Percentiles rank a stretch among this genome's conserved stretches.
These are phyloP conservation scores for Penicillium olsonii DNA, from an alignment of 2,329 filamentous ascomycete genomes.

Conservation along the genomic window DNA sequence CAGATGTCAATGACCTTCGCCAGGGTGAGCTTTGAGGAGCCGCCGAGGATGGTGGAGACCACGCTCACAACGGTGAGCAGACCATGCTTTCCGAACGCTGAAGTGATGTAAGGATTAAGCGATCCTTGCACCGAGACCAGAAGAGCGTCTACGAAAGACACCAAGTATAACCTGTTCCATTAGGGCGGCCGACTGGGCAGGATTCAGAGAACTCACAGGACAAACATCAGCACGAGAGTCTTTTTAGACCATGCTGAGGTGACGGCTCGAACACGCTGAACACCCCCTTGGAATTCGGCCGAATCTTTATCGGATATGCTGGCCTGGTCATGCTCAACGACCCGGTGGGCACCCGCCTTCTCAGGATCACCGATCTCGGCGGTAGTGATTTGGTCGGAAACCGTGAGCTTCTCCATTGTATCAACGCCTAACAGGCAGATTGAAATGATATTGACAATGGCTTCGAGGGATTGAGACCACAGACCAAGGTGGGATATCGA, in stretches of 20 bases:
- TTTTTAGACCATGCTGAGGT: slow-evolving; percentile 7
- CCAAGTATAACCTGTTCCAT: slow-evolving; percentile 7
- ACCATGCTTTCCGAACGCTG: slow-evolving; percentile 6
- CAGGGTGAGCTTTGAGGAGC: slow-evolving; percentile 9
- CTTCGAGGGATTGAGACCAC: not conserved
- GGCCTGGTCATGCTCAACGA: not conserved
- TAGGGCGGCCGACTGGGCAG: not conserved
- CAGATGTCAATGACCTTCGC: slow-evolving; percentile 13
- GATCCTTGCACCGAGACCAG: slow-evolving; percentile 2
- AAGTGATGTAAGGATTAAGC: slow-evolving; percentile 10
- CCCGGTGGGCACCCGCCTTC: not conserved
- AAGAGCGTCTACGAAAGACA: slow-evolving; percentile 10
- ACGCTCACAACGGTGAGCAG: slow-evolving; percentile 10
- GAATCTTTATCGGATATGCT: not conserved
- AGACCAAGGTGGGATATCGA: not conserved
- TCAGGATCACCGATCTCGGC: not conserved
- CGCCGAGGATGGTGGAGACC: slow-evolving; percentile 11
- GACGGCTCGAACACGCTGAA: slow-evolving; percentile 11
- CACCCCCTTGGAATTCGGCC: slow-evolving; percentile 5
- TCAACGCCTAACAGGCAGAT: not conserved
- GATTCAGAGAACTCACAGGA: slow-evolving; percentile 5
- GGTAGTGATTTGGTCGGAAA: not conserved
- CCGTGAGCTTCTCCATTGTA: slow-evolving; percentile 2
- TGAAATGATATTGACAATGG: not conserved
- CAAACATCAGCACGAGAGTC: slow-evolving; percentile 9